These are phyloP conservation scores for Aurantiochytrium sp. DNA, from an alignment of 108 stramenopile species.

Conservation along the genomic window DNA sequence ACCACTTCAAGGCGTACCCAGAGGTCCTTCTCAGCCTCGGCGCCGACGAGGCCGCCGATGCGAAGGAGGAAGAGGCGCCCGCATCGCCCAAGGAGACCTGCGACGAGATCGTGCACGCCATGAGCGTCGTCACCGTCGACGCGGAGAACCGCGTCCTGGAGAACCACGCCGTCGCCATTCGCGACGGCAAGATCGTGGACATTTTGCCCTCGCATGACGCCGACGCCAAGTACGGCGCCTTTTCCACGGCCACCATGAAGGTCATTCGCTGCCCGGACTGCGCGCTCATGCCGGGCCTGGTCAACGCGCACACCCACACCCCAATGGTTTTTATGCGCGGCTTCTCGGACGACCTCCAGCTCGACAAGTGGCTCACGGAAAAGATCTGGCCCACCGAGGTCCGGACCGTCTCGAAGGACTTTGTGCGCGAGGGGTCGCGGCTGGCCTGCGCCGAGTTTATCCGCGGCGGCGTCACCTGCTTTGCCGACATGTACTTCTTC, in stretches of 20 bases:
- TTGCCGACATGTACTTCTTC: constrained; percentile 40
- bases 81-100: neutral
- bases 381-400: constrained; percentile 37
- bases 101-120: constrained; percentile 35
- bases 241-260: neutral
- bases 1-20: neutral
- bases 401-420: neutral
- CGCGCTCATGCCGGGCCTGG: constrained; percentile 34
- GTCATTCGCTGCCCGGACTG: neutral
- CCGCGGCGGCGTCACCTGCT: constrained; percentile 20
- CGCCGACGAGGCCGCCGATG: neutral
- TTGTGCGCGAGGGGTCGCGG: neutral
- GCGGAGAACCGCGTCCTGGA: neutral
- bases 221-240: neutral
- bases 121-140: constrained; percentile 17
- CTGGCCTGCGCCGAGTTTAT: constrained; percentile 30
- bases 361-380: constrained; percentile 20
- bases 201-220: constrained; percentile 8
- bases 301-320: constrained; percentile 39
- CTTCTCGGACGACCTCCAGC: constrained; percentile 29
- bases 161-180: constrained; percentile 28
- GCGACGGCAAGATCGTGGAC: constrained; percentile 30
- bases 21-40: neutral
- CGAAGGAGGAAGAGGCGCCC: neutral
- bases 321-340: constrained; percentile 32